phyloP scores from a whole-genome alignment of 208 protist genomes.

The Phytomonas francai region DNA sequence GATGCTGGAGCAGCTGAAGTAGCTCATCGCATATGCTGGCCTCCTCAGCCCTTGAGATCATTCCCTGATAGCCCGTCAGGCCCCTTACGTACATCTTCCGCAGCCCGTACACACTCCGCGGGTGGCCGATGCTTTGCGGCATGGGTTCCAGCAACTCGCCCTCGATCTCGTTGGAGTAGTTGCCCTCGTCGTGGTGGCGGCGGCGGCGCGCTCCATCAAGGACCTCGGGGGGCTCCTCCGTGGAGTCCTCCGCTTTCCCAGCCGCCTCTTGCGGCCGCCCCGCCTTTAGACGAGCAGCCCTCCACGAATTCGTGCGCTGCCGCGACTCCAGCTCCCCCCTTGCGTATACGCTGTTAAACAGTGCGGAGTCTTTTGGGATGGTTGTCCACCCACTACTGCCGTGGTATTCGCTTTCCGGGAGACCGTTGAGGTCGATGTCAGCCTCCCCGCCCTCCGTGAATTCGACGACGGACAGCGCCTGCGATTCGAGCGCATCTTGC shows the following conservation, averaged over 20 bases:
- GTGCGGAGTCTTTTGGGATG: constrained; percentile 63
- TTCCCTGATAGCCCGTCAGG: constrained; percentile 73
- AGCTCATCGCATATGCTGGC: constrained; percentile 67
- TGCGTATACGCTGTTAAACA: constrained; percentile 55
- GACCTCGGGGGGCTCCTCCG: constrained; percentile 11
- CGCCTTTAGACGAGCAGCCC: constrained; percentile 14
- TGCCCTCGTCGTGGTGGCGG: constrained; percentile 36
- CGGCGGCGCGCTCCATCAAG: constrained; percentile 44
- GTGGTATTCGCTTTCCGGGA: constrained; percentile 67
- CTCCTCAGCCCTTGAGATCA: constrained; percentile 74
- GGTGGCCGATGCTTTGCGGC: constrained; percentile 53
- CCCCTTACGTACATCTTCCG: constrained; percentile 74
- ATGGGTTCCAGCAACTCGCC: constrained; percentile 57
- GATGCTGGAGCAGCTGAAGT: constrained; percentile 59
- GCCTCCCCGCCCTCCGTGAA: constrained; percentile 71
- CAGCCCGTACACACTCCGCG: constrained; percentile 75
- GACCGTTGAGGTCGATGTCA: constrained; percentile 67
- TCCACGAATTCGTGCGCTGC: constrained; percentile 71
- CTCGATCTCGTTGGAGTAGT: constrained; percentile 41
- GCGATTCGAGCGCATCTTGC: constrained; percentile 42
- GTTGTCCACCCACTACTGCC: constrained; percentile 62
- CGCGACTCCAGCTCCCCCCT: constrained; percentile 66
- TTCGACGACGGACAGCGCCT: constrained; percentile 60
- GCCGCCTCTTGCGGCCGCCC: neutral
- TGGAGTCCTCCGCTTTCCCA: neutral